Conservation (phyloP, 2,329 filamentous ascomycete species). For the Kalmusia sp. region DNA sequence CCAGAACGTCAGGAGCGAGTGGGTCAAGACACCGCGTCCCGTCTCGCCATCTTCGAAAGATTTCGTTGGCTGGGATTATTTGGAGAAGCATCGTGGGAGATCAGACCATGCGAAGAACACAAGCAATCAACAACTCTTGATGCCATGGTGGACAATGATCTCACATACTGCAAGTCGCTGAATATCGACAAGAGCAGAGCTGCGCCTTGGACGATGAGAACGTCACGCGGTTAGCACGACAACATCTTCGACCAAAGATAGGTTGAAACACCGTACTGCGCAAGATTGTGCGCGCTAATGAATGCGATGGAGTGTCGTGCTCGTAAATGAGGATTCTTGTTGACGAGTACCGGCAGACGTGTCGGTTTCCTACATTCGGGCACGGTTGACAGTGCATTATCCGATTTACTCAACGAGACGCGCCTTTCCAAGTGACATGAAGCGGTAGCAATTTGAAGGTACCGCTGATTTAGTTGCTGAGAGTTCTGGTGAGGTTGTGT, state of each 20-base stretch:
- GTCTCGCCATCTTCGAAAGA: background rate
- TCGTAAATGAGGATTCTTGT: background rate
- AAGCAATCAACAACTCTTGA: background rate
- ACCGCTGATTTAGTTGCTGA: background rate
- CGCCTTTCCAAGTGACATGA: background rate
- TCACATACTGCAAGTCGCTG: background rate
- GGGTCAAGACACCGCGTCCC: background rate
- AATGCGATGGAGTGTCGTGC: background rate
- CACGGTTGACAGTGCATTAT: background rate
- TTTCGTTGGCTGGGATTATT: background rate
- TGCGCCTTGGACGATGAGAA: background rate
- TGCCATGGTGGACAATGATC: background rate
- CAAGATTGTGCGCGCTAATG: background rate
- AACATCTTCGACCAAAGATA: background rate
- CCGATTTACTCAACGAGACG: background rate
- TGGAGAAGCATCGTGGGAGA: background rate
- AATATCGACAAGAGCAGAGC: background rate
- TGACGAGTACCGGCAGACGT: background rate
- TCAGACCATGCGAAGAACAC: background rate
- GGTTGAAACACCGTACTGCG: background rate
- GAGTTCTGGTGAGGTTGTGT: background rate
- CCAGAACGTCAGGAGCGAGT: background rate
- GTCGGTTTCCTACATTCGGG: background rate
- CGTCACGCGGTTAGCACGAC: background rate
- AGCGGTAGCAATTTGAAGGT: background rate